phyloP scores from a whole-genome alignment of 257 asterid species.

The Gentiana straminea region DNA sequence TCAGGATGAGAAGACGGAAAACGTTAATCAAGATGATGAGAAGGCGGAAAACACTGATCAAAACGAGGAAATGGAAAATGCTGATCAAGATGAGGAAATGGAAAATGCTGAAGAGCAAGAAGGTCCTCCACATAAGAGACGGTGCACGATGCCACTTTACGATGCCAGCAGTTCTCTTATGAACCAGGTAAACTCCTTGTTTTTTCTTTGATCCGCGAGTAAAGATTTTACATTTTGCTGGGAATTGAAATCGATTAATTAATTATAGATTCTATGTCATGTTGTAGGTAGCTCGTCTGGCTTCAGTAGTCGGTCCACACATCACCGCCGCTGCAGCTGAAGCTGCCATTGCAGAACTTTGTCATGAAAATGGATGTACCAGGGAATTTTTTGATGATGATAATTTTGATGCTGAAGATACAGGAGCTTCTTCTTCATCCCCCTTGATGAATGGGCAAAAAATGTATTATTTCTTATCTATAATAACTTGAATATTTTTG shows the following conservation, averaged over 20 bases:
- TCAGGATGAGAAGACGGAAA: too few species aligned
- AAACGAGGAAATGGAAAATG: too few species aligned
- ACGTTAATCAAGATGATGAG: too few species aligned
- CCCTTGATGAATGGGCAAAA: constrained; percentile 28
- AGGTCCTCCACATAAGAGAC: constrained; percentile 49
- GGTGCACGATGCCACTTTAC: constrained; percentile 35
- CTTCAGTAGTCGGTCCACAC: constrained; percentile 62
- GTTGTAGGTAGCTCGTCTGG: constrained; percentile 59
- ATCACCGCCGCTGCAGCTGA: constrained; percentile 75
- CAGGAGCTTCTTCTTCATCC: constrained; percentile 16
- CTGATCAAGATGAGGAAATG: constrained; percentile 21
- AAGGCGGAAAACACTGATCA: too few species aligned
- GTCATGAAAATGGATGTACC: constrained; percentile 80
- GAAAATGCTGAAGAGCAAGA: constrained; percentile 34
- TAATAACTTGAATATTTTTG: neutral
- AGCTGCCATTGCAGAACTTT: constrained; percentile 85
- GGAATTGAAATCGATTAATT: neutral
- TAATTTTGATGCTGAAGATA: constrained; percentile 16
- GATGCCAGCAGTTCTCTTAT: constrained; percentile 51
- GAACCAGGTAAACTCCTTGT: constrained; percentile 48
- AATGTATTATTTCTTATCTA: constrained; percentile 26
- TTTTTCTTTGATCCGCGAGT: neutral
- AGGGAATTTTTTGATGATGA: constrained; percentile 64
- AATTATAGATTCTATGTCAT: neutral
- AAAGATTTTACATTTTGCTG: neutral